Evolutionary conservation across 1,139 yeast genomes (phyloP).

Genomic region (Insectozyma bohioensis): DNA sequence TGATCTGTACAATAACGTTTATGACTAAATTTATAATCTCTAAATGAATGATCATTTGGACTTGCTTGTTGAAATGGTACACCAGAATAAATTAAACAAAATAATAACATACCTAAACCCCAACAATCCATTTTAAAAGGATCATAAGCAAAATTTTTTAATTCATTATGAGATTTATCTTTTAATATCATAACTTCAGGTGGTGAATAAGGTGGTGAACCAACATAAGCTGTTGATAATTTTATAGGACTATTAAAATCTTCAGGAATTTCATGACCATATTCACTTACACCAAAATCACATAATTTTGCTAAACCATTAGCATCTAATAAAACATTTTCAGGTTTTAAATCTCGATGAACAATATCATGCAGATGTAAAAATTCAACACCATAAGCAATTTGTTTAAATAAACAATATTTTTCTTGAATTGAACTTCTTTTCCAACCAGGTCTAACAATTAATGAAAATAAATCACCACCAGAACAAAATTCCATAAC

Average conservation of each 20-base stretch:
- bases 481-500: constrained; percentile 65
- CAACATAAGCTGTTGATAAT: constrained; percentile 53
- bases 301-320: constrained; percentile 67
- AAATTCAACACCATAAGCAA: constrained; percentile 50
- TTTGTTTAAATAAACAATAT: constrained; percentile 62
- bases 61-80: constrained; percentile 61
- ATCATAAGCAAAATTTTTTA: constrained; percentile 52
- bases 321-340: constrained; percentile 54
- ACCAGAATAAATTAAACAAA: constrained; percentile 57
- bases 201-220: constrained; percentile 79
- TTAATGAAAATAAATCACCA: constrained; percentile 48
- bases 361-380: constrained; percentile 59
- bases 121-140: constrained; percentile 72
- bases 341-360: constrained; percentile 69
- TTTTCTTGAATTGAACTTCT: constrained; percentile 46
- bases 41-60: constrained; percentile 50
- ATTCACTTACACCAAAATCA: constrained; percentile 75
- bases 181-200: constrained; percentile 68
- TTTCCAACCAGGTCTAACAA: constrained; percentile 50
- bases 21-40: constrained; percentile 58
- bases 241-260: constrained; percentile 51
- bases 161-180: constrained; percentile 34
- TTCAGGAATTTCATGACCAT: constrained; percentile 57
- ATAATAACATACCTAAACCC: constrained; percentile 69
- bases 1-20: constrained; percentile 48